These are phyloP conservation scores for Myxozyma neotropica DNA, from an alignment of 805 yeast species.

Conservation along the genomic window DNA sequence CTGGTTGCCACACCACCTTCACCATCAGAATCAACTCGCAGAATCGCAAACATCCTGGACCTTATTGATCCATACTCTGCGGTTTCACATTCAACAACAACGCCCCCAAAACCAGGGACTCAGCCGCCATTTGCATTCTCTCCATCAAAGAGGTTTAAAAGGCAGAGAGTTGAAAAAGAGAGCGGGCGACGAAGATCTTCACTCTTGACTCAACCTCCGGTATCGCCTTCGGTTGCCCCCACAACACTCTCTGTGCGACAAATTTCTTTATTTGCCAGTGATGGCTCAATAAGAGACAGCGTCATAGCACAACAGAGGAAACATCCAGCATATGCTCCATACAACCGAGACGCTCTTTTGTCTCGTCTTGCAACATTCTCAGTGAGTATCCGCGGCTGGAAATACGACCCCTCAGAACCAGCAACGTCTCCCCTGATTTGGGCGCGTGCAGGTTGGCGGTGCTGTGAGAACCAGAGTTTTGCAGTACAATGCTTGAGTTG, in stretches of 20 bases:
- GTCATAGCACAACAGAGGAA: not conserved
- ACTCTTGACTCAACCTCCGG: not conserved
- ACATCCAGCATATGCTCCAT: conserved; percentile 24
- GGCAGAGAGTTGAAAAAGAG: conserved; percentile 17
- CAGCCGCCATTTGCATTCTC: conserved; percentile 3
- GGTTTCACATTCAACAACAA: not conserved
- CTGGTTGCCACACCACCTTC: not conserved
- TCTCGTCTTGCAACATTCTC: conserved; percentile 26
- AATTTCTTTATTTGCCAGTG: not conserved
- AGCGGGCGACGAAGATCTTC: not conserved
- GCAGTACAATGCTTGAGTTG: conserved; percentile 15
- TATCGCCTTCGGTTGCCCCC: not conserved
- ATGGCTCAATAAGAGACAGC: not conserved
- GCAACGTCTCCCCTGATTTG: conserved; percentile 21
- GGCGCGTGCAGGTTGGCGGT: conserved; percentile 32
- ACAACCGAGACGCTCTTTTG: conserved; percentile 24
- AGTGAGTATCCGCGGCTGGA: not conserved
- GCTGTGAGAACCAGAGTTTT: not conserved
- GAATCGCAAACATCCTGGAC: conserved; percentile 1
- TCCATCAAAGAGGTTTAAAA: conserved; percentile 22
- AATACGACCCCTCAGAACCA: conserved; percentile 13
- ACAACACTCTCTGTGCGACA: not conserved
- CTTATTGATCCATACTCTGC: conserved; percentile 9
- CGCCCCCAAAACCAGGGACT: not conserved
- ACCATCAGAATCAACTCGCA: not conserved